A percentile compares a stretch with the other conserved stretches of the same genome.
These are phyloP conservation scores for Podaxis rugospora DNA, from an alignment of 768 basidiomycete genomes.

Conservation along the genomic window DNA sequence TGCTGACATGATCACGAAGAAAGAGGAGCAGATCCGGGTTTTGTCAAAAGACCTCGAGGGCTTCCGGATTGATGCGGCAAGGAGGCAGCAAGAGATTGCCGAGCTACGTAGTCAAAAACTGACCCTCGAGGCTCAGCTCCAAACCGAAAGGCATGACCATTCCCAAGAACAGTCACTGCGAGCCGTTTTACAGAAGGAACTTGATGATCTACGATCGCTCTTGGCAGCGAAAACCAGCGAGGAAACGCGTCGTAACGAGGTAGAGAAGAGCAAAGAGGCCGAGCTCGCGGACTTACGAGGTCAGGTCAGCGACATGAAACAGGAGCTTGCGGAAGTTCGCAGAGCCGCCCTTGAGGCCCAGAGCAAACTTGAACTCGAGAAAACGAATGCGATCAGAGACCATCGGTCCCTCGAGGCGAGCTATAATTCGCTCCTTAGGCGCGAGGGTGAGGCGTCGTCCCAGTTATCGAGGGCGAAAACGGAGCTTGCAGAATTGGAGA, in stretches of 20 bases:
- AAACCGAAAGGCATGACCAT: constrained; percentile 52
- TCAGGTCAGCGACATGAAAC: constrained; percentile 57
- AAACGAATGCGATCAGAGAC: constrained; percentile 61
- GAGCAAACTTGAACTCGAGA: constrained; percentile 71
- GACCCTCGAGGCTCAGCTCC: constrained; percentile 57
- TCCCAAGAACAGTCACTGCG: constrained; percentile 41
- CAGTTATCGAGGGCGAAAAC: constrained; percentile 46
- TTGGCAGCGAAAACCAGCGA: constrained; percentile 85
- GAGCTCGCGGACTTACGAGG: constrained; percentile 72
- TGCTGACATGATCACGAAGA: constrained; percentile 68
- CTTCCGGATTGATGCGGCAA: constrained; percentile 50
- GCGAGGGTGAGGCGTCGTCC: constrained; percentile 48
- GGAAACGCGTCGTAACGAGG: constrained; percentile 78
- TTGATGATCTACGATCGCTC: constrained; percentile 81
- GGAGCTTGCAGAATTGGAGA: constrained; percentile 56
- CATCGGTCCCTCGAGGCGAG: constrained; percentile 54
- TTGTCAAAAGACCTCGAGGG: constrained; percentile 50
- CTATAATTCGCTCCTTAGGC: constrained; percentile 61
- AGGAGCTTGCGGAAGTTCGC: constrained; percentile 64
- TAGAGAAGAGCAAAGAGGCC: constrained; percentile 81
- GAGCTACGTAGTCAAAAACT: constrained; percentile 71
- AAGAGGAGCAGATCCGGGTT: constrained; percentile 64
- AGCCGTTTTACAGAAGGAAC: constrained; percentile 69
- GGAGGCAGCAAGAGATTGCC: constrained; percentile 51
- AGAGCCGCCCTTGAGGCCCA: constrained; percentile 58